Evolutionary conservation across 139 green algal genomes (phyloP), one percentile per base, ranked within the genome.

Genomic region (Picochlorum sp.): DNA sequence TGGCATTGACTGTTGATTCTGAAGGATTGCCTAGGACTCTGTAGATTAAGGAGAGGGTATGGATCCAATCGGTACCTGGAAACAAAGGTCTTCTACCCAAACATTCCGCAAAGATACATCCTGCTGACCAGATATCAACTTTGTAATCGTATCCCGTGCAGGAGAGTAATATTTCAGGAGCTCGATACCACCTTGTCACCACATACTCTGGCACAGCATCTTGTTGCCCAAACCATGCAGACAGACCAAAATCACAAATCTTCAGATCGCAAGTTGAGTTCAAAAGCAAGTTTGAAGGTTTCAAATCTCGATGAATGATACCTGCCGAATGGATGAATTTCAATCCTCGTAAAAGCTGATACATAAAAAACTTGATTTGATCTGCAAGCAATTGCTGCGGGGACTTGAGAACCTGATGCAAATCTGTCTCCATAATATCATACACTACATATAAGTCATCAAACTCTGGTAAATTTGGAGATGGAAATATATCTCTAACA

Each of bases 401-500:
- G 5, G 87, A 96, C 41, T 87, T 78, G 70, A 99, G 97, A 79
- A 99, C 96, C 74, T 99, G 94, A 81, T 99, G 92, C 65, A 99
- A 80, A 78, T 99, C 94, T 26, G 94, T 98, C 77, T 99, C 94
- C 92, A 99, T 97, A 11, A 98, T 82, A 77, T 99, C 92, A 68
- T 52, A 66, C 20, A 74, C 68, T 34, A 64, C 62, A 45, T 60
- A 66, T 5, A 67, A 8, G 7, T 66, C 61, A 41, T 50, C 23
- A 49, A 66, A 78, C 3, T 57, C 14, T 13, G 57, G 41, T 2
- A 24, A 11, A 56, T 28, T 45, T 14, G 66, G 65, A 21, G 83
- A 83, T 13, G 67, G 68, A 61, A 88, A 71, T 2, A 90, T 73
- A 69, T 95, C 88, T 7, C 70, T 72, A 30, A 96, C 51, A 1